Evolutionary conservation across 208 protist species (phyloP).

Genomic region (Trypanosoma platydactyli): DNA sequence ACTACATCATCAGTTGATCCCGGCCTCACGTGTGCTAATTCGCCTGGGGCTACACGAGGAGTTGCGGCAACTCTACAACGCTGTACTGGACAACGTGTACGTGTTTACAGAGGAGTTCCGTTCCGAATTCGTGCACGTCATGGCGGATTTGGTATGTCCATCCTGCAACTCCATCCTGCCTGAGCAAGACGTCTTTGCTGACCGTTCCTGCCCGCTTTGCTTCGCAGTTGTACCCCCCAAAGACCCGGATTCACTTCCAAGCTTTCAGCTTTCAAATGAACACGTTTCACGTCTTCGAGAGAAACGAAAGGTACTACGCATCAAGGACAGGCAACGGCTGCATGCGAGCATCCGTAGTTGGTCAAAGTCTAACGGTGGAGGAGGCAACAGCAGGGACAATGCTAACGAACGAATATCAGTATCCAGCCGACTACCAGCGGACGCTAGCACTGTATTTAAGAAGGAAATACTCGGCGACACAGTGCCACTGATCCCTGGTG

Average conservation of each 20-base stretch:
- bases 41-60: conserved; percentile 68
- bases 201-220: conserved; percentile 69
- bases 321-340: conserved; percentile 40
- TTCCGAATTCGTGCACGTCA: conserved; percentile 61
- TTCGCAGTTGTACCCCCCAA: conserved; percentile 63
- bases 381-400: background rate
- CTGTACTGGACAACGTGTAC: conserved; percentile 76
- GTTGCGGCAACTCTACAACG: conserved; percentile 73
- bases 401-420: background rate
- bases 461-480: conserved; percentile 22
- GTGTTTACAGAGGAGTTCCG: conserved; percentile 61
- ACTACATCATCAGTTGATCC: conserved; percentile 73
- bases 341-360: conserved; percentile 41
- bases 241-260: conserved; percentile 45
- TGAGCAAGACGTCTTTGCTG: conserved; percentile 52
- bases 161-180: conserved; percentile 62
- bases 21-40: conserved; percentile 70
- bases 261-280: conserved; percentile 70
- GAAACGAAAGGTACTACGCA: conserved; percentile 39
- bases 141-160: conserved; percentile 79
- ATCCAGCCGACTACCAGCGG: conserved; percentile 7
- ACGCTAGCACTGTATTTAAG: conserved; percentile 25
- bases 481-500: conserved; percentile 35
- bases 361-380: conserved; percentile 8
- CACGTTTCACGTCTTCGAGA: conserved; percentile 56